phyloP scores from a whole-genome alignment of 2,329 filamentous ascomycete genomes.

The Capronia coronata region DNA sequence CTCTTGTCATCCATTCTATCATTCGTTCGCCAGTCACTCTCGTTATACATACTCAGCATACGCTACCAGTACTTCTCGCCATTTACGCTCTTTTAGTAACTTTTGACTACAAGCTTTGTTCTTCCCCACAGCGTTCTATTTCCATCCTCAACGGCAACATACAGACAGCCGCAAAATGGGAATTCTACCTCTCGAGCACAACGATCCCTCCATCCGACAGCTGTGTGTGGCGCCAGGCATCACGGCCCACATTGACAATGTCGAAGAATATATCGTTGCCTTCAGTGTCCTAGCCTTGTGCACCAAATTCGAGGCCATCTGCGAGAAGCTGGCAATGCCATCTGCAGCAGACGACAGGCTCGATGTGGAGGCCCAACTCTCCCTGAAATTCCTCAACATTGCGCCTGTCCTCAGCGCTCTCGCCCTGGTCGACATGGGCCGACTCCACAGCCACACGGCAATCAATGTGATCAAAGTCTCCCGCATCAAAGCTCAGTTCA shows the following conservation, averaged over 20 bases:
- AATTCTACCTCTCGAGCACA: not conserved
- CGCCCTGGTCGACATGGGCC: conserved; percentile 5
- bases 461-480: conserved; percentile 6
- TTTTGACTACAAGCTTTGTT: not conserved
- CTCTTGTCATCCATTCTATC: not conserved
- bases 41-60: not conserved
- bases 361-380: not conserved
- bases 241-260: conserved; percentile 1
- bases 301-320: not conserved
- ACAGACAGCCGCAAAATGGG: not conserved
- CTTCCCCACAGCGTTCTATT: not conserved
- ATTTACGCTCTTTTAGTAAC: not conserved
- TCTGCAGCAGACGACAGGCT: not conserved
- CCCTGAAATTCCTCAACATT: conserved; percentile 4
- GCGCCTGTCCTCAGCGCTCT: conserved; percentile 8
- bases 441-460: not conserved
- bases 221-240: conserved; percentile 6
- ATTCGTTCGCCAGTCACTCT: not conserved
- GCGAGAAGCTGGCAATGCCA: not conserved
- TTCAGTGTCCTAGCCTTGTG: not conserved
- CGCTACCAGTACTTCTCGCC: no score
- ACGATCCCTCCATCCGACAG: not conserved
- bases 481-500: not conserved
- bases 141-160: not conserved
- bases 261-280: not conserved